phyloP scores from a whole-genome alignment of 2,329 filamentous ascomycete genomes.

The Pyrenophora teres region DNA sequence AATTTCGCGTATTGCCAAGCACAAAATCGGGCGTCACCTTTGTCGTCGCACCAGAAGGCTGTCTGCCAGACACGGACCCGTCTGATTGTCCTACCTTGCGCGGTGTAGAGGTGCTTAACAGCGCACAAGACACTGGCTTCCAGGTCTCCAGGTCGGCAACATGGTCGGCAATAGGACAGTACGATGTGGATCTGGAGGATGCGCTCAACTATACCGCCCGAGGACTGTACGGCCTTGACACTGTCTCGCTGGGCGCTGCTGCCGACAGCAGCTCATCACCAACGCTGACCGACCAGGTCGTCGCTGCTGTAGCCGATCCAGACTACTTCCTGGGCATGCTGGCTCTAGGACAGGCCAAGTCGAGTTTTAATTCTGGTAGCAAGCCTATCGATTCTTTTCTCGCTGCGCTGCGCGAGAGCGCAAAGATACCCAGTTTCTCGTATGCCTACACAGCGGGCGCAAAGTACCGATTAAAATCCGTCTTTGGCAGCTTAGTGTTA shows the following conservation, averaged over 20 bases:
- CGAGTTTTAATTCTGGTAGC: conserved; percentile 37
- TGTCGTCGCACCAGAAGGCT: conserved; percentile 44
- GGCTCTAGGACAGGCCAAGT: conserved; percentile 35
- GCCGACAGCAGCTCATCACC: conserved; percentile 21
- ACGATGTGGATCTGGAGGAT: conserved; percentile 36
- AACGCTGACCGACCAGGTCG: conserved; percentile 35
- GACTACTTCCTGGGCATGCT: conserved; percentile 41
- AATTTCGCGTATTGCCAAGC: conserved; percentile 45
- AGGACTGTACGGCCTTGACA: conserved; percentile 43
- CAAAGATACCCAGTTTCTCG: conserved; percentile 42
- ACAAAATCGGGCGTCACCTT: conserved; percentile 40
- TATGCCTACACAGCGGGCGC: conserved; percentile 46
- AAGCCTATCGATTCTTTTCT: conserved; percentile 35
- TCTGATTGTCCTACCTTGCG: conserved; percentile 36
- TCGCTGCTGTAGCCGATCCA: conserved; percentile 35
- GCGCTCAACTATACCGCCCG: conserved; percentile 32
- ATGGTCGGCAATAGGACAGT: conserved; percentile 44
- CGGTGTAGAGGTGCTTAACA: conserved; percentile 38
- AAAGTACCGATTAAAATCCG: conserved; percentile 40
- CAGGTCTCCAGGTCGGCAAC: conserved; percentile 34
- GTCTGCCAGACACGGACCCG: conserved; percentile 33
- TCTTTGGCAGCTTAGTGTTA: conserved; percentile 45
- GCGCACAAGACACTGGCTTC: conserved; percentile 39
- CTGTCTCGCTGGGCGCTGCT: conserved; percentile 32
- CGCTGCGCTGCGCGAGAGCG: conserved; percentile 32